Conservation (phyloP, 768 basidiomycete species). For the Macrolepiota dolichaula region DNA sequence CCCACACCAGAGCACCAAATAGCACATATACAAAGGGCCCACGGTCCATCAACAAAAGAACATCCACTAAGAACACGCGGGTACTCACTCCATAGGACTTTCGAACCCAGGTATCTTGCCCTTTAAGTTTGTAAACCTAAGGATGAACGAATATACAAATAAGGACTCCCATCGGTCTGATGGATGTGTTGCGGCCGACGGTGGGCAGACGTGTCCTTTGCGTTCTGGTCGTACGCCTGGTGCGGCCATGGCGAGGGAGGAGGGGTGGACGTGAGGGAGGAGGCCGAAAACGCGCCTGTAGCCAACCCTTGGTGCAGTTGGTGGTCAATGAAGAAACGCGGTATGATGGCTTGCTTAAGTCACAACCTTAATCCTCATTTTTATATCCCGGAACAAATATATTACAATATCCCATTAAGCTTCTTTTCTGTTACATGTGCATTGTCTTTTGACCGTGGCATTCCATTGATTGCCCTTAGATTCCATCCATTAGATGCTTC, state of each 20-base stretch:
- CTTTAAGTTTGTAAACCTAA: slow-evolving; percentile 74
- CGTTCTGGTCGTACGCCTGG: slow-evolving; percentile 23
- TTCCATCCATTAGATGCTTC: not conserved
- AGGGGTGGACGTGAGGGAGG: slow-evolving; percentile 22
- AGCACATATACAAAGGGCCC: not conserved
- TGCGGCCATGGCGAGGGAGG: slow-evolving; percentile 35
- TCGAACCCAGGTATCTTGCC: slow-evolving; percentile 77
- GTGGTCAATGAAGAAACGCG: slow-evolving; percentile 28
- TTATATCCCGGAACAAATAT: slow-evolving; percentile 49
- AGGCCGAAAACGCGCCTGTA: slow-evolving; percentile 9
- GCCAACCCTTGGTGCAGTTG: slow-evolving; percentile 11
- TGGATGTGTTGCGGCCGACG: slow-evolving; percentile 69
- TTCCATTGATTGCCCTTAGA: not conserved
- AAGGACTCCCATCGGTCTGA: slow-evolving; percentile 83
- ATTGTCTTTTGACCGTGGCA: not conserved
- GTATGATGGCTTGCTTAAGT: slow-evolving; percentile 28
- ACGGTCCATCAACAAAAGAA: slow-evolving; percentile 7
- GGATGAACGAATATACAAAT: slow-evolving; percentile 84
- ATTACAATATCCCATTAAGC: slow-evolving; percentile 35
- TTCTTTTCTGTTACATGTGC: slow-evolving; percentile 1
- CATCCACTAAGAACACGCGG: slow-evolving; percentile 14
- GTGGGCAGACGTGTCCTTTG: slow-evolving; percentile 50
- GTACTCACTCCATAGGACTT: slow-evolving; percentile 78
- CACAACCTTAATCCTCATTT: slow-evolving; percentile 33
- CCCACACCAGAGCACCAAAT: slow-evolving; percentile 21